These are phyloP conservation scores for Melampsora abietis-canadensis DNA, from an alignment of 1,284 basidiomycete genomes.

Conservation along the genomic window DNA sequence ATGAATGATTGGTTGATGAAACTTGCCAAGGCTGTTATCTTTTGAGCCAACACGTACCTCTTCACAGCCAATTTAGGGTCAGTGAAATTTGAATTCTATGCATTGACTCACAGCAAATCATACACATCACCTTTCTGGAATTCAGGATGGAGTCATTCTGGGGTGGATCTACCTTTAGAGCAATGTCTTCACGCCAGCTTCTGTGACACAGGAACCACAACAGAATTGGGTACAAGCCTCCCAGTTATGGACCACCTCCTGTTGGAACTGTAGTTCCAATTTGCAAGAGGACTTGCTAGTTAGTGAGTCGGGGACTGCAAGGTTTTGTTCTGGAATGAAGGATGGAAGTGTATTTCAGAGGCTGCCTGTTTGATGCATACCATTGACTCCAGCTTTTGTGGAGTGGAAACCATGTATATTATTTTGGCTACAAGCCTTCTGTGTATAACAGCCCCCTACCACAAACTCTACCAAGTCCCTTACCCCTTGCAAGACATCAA, in stretches of 20 bases:
- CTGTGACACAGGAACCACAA: not conserved
- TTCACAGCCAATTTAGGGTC: not conserved
- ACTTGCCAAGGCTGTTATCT: not conserved
- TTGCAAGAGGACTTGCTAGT: not conserved
- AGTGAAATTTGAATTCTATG: not conserved
- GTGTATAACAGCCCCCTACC: not conserved
- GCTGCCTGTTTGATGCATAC: not conserved
- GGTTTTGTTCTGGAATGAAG: not conserved
- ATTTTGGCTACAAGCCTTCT: not conserved
- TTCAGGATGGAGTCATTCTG: conserved; percentile 2
- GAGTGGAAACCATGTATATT: not conserved
- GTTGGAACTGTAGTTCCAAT: not conserved
- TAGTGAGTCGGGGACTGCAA: too few relatives aligned
- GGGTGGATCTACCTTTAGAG: conserved; percentile 2
- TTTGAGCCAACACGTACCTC: not conserved
- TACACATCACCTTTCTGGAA: not conserved
- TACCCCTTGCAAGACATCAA: too few relatives aligned
- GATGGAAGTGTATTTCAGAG: not conserved
- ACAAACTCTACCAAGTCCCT: not conserved
- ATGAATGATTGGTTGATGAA: conserved; percentile 2
- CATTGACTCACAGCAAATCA: too few relatives aligned
- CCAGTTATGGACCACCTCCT: not conserved
- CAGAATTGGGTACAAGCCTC: not conserved
- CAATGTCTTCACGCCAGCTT: not conserved
- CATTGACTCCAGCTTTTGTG: not conserved